Base-by-base conservation (phyloP, 306 rosid genomes). In the Trifolium subterraneum region DNA sequence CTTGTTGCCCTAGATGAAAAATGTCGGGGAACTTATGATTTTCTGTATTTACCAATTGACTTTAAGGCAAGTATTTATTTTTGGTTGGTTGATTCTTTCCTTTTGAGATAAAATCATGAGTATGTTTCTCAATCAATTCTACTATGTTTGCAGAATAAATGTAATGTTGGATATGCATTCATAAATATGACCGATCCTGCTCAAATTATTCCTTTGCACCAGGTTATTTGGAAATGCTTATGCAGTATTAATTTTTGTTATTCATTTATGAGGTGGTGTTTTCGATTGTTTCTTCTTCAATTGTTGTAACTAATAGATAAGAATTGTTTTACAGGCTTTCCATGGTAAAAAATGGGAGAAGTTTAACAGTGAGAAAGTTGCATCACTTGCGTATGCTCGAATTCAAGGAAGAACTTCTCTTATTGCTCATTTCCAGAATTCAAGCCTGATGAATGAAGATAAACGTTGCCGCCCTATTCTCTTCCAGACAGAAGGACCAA, bases 131-230 rank as follows among this genome's bases (percentile, higher is more conserved):
- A 75, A 44, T 45, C 48, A 44, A 75, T 36, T 55, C 68, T 68
- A 58, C 60, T 42, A 68, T 75, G 33, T 54, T 64, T 81, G 74
- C 92, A 91, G 97, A 89, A 91, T 92, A 91, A 91, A 82, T 91
- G 97, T 77, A 91, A 91, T 75, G 97, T 91, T 85, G 97, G 97
- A 76, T 91, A 91, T 78, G 97, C 97, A 9, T 91, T 91, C 88
- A 91, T 91, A 88, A 91, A 91, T 70, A 91, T 91, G 92, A 81
- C 73, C 58, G 90, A 91, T 75, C 90, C 97, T 62, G 75, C 76
- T 55, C 94, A 91, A 78, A 91, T 91, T 22, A 78, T 89, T 84
- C 90, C 92, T 31, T 91, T 91, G 77, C 80, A 86, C 83, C 88
- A 91, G 97, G 97, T 91, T 66, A 65, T 55, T 69, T 33, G 25